Conservation (phyloP, 2,329 filamentous ascomycete genomes). For the Colletotrichum cordylinicola region DNA sequence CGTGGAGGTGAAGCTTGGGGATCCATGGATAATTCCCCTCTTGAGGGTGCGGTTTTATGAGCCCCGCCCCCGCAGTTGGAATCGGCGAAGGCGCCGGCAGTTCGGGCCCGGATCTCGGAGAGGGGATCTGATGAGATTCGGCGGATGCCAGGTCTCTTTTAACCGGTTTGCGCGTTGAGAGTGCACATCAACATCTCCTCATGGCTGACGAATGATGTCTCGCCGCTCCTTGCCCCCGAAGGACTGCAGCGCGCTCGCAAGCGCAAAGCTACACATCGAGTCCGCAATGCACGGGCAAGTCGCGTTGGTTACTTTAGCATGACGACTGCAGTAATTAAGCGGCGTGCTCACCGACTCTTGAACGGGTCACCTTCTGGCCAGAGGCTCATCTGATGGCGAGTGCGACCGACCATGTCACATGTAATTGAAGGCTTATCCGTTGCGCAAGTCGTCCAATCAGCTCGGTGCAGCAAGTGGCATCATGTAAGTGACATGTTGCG, state of each 20-base stretch:
- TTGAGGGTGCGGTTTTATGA: background rate
- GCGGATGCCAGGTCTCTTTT: background rate
- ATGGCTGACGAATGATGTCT: background rate
- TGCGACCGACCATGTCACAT: background rate
- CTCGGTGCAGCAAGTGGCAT: background rate
- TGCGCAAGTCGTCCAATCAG: background rate
- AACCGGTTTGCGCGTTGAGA: background rate
- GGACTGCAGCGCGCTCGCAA: background rate
- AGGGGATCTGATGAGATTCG: background rate
- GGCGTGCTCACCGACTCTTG: background rate
- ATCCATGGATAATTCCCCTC: background rate
- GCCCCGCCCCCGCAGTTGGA: constrained; percentile 10
- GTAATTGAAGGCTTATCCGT: background rate
- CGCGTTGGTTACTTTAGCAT: background rate
- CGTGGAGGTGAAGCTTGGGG: background rate
- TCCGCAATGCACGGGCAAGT: background rate
- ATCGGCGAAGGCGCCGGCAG: constrained; percentile 11
- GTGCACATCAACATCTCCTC: background rate
- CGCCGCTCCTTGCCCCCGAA: background rate
- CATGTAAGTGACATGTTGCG: background rate
- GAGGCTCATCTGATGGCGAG: background rate
- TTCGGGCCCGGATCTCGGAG: constrained; percentile 14
- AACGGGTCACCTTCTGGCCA: background rate
- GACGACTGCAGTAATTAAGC: background rate
- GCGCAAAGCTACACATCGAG: background rate